These are phyloP conservation scores for Globisporangium cylindrosporum DNA, from an alignment of 352 stramenopile genomes.

Conservation along the genomic window DNA sequence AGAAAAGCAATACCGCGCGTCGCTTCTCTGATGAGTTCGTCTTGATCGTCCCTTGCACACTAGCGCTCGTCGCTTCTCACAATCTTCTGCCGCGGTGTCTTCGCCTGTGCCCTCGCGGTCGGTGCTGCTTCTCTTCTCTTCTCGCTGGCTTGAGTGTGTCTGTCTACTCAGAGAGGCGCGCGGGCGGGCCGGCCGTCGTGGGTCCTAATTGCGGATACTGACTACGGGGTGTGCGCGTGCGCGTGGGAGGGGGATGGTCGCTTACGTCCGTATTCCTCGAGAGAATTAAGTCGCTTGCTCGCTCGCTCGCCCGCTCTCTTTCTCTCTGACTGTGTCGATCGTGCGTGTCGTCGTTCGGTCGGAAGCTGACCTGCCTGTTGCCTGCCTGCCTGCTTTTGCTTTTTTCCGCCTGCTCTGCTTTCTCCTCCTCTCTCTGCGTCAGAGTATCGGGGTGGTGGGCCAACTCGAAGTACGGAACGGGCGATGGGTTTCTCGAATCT, in stretches of 20 bases:
- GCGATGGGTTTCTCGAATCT: neutral
- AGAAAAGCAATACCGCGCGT: slow-evolving; percentile 12
- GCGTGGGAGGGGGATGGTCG: neutral
- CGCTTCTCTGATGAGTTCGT: neutral
- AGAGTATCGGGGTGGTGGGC: slow-evolving; percentile 1
- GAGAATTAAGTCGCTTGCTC: slow-evolving; percentile 11
- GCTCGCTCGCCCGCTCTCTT: slow-evolving; percentile 5
- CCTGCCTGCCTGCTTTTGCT: neutral
- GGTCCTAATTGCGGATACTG: slow-evolving; percentile 2
- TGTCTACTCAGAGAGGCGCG: slow-evolving; percentile 6
- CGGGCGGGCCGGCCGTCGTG: neutral
- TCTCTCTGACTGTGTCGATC: slow-evolving; percentile 6
- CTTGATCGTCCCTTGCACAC: neutral
- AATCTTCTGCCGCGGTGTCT: neutral
- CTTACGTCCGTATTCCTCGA: neutral
- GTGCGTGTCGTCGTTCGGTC: slow-evolving; percentile 13
- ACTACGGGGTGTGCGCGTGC: neutral
- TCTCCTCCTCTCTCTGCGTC: slow-evolving; percentile 12
- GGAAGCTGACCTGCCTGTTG: slow-evolving; percentile 5
- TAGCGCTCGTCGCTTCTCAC: neutral
- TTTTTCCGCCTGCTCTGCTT: neutral
- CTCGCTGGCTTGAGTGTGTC: neutral
- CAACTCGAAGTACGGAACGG: slow-evolving; percentile 12
- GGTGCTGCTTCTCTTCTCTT: neutral
- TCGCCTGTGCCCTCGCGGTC: neutral